Percentiles rank a stretch among this genome's conserved stretches.
phyloP scores from a whole-genome alignment of 768 basidiomycete genomes.

The Phanerodontia chrysosporium region DNA sequence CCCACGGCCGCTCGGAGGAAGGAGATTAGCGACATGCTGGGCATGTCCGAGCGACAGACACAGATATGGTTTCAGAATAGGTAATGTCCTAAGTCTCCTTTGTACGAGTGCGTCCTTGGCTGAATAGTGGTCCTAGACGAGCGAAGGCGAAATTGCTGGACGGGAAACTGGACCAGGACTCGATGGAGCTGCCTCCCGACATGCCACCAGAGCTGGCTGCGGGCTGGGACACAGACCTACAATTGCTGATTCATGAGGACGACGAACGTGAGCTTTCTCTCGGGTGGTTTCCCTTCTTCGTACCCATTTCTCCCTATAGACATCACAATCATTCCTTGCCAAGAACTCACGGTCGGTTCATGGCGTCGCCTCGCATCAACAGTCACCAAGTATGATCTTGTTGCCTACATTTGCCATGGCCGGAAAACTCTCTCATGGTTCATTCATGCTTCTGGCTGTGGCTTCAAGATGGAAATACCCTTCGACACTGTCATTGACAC shows the following conservation, averaged over 20 bases:
- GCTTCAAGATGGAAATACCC: constrained; percentile 84
- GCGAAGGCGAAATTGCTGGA: constrained; percentile 78
- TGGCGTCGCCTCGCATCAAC: constrained; percentile 72
- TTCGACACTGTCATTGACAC: constrained; percentile 59
- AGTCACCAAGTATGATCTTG: constrained; percentile 55
- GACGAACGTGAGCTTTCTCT: constrained; percentile 56
- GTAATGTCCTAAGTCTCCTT: constrained; percentile 34
- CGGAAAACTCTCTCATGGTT: constrained; percentile 75
- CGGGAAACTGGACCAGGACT: constrained; percentile 44
- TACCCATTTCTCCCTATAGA: constrained; percentile 34
- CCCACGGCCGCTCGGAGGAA: constrained; percentile 68
- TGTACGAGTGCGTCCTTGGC: neutral
- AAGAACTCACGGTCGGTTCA: constrained; percentile 67
- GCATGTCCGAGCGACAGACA: constrained; percentile 84
- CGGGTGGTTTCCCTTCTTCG: neutral
- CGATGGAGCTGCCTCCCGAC: constrained; percentile 38
- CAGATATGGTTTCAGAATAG: constrained; percentile 91
- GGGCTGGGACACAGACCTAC: constrained; percentile 55
- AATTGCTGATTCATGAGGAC: constrained; percentile 68
- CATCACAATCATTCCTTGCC: constrained; percentile 72
- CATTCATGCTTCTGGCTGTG: constrained; percentile 63
- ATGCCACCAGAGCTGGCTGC: constrained; percentile 48
- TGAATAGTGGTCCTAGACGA: constrained; percentile 41
- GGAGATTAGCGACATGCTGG: constrained; percentile 69
- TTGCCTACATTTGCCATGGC: constrained; percentile 69